Base-by-base conservation (phyloP, 225 moss, liverwort and hornwort species). In the Antitrichia curtipendula region DNA sequence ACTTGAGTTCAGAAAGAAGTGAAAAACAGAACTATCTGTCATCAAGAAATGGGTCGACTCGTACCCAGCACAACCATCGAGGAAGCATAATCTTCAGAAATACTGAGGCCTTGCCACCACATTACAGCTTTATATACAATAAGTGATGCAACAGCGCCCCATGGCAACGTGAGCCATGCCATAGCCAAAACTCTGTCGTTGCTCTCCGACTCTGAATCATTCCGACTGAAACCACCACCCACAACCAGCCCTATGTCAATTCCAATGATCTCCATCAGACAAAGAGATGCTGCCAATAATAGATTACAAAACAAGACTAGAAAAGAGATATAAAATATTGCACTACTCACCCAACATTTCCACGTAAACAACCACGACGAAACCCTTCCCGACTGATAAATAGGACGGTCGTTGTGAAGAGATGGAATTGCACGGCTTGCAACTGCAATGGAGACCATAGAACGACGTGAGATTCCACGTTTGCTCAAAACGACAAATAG, bases 301-400 rank as follows among this genome's bases (percentile, higher is more conserved):
- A 78, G 40, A 50, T n/a, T 31, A 32, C 41, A 63, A 43, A 63
- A 69, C 21, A 70, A 47, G 29, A 41, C 57, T 28, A 64, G 18
- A 78, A 82, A 78, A 57, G 32, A 45, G 36, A 62, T 57, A 86
- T 9, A 61, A 82, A 21, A 75, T 59, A 59, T 40, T 66, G 72
- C 43, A 78, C 19, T 82, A 52, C 84, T 83, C 92, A 96, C 97
- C 94, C 93, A 81, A 86, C n/a, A 69, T 95, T 90, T 83, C 96
- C 95, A 21, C 97, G 99, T 64, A 99, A 87, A 89, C 99, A 99
- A 84, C 99, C 99, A 63, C 97, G 94, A 47, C 99, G 97, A 87
- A 96, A 97, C 12, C 99, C 99, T 93, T 99, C 99, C 36, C 99
- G 95, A 88, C 96, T 97, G 88, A 99, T 93, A 88, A 99, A 97